Evolutionary conservation across 257 asterid genomes (phyloP).

Genomic region (Jasminum sambac): DNA sequence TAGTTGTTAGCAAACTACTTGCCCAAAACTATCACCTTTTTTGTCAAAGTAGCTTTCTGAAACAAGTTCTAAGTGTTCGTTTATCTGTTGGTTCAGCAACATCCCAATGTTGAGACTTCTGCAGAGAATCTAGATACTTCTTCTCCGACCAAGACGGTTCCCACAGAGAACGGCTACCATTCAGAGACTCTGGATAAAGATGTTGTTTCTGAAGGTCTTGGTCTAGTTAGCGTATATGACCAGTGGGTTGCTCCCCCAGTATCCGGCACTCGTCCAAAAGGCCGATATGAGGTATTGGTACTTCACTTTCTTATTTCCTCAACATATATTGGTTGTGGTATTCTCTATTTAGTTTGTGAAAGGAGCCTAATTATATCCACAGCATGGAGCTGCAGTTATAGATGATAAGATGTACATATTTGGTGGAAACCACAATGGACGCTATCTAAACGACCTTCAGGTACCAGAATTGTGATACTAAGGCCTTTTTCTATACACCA

Average conservation of each 20-base stretch:
- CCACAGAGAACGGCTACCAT: constrained; percentile 61
- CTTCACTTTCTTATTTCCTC: constrained; percentile 17
- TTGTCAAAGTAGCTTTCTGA: too few relatives aligned
- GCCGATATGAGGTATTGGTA: constrained; percentile 72
- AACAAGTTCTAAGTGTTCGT: constrained; percentile 2
- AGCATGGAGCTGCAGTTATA: constrained; percentile 95
- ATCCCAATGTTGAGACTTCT: constrained; percentile 45
- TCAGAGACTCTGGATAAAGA: constrained; percentile 81
- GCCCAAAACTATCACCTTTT: too few relatives aligned
- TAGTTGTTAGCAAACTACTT: too few relatives aligned
- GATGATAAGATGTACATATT: constrained; percentile 89
- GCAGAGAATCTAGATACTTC: constrained; percentile 52
- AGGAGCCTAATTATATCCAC: constrained; percentile 29
- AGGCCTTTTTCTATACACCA: too few relatives aligned
- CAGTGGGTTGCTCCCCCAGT: constrained; percentile 85
- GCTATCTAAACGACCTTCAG: constrained; percentile 95
- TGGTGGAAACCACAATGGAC: constrained; percentile 97
- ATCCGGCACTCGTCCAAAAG: constrained; percentile 69
- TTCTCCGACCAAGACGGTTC: constrained; percentile 57
- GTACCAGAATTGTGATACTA: constrained; percentile 41
- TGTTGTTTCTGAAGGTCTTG: constrained; percentile 67
- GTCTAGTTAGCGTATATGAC: constrained; percentile 70
- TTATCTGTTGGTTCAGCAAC: constrained; percentile 52
- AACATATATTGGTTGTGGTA: background rate
- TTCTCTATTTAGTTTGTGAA: constrained; percentile 14